Evolutionary conservation across 495 filamentous ascomycete species (phyloP).

Genomic region (Xanthoparmelia taractica): DNA sequence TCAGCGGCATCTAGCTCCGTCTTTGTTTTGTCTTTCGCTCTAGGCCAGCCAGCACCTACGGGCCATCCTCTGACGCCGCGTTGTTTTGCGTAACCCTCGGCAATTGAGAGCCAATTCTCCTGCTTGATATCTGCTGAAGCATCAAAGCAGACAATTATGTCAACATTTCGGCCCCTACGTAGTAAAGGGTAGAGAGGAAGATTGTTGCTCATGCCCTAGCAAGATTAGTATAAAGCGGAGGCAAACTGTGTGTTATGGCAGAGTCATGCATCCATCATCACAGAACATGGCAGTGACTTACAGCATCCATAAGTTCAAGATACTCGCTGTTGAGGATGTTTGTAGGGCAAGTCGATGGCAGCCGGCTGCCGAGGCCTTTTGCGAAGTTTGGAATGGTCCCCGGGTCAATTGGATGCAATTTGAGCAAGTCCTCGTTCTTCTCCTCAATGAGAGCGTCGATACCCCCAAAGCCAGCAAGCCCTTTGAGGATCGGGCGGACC

Average conservation of each 20-base stretch:
- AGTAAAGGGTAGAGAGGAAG: conserved; percentile 91
- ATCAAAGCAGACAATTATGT: conserved; percentile 87
- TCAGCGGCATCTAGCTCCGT: conserved; percentile 61
- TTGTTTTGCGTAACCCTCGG: conserved; percentile 84
- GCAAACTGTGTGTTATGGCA: not conserved
- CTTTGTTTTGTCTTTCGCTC: conserved; percentile 46
- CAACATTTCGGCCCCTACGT: conserved; percentile 76
- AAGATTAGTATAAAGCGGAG: not conserved
- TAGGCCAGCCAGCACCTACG: conserved; percentile 83
- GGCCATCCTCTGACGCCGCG: conserved; percentile 91
- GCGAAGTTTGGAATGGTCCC: conserved; percentile 81
- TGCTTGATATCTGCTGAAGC: conserved; percentile 74
- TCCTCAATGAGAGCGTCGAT: conserved; percentile 84
- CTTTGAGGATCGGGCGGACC: conserved; percentile 67
- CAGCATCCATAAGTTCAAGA: conserved; percentile 85
- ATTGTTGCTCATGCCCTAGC: conserved; percentile 85
- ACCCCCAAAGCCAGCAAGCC: conserved; percentile 62
- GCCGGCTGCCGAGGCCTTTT: conserved; percentile 63
- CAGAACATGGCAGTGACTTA: not conserved
- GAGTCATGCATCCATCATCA: not conserved
- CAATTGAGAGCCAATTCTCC: conserved; percentile 88
- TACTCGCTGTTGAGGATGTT: conserved; percentile 61
- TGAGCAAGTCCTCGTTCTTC: conserved; percentile 71
- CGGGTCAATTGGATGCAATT: conserved; percentile 87
- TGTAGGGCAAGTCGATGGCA: conserved; percentile 67